Conservation (phyloP, 2,329 filamentous ascomycete genomes). For the Colletotrichum shisoi region DNA sequence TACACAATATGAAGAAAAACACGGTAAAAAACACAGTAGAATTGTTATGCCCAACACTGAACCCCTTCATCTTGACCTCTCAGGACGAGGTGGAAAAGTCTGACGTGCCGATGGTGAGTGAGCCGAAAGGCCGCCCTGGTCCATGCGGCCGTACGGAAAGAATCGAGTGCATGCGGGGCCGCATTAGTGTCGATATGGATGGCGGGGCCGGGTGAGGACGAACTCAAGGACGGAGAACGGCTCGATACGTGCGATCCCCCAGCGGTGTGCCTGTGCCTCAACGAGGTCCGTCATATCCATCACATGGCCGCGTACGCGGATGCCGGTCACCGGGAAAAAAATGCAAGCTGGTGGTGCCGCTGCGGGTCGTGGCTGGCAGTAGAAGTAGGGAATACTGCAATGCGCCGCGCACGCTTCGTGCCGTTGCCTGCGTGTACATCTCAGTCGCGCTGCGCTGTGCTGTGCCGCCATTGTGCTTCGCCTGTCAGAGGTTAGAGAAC, state of each 20-base stretch:
- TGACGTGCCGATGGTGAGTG: slow-evolving; percentile 28
- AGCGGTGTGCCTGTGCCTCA: slow-evolving; percentile 26
- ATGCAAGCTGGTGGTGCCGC: neutral
- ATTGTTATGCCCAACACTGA: too few species aligned
- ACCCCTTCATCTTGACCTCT: neutral
- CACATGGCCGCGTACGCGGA: slow-evolving; percentile 5
- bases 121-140: neutral
- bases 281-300: slow-evolving; percentile 11
- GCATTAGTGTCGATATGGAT: slow-evolving; percentile 36
- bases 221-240: neutral
- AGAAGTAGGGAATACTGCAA: neutral
- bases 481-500: neutral
- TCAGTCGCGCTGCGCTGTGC: neutral
- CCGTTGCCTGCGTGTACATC: neutral
- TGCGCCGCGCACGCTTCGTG: neutral
- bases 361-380: neutral
- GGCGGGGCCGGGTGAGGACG: slow-evolving; percentile 13
- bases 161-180: slow-evolving; percentile 20
- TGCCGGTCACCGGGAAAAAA: neutral
- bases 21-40: too few species aligned
- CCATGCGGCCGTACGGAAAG: slow-evolving; percentile 36
- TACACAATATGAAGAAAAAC: too few species aligned
- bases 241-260: neutral
- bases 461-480: neutral
- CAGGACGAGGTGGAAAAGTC: slow-evolving; percentile 14